Conservation (phyloP, 495 filamentous ascomycete species). For the Margaritispora aquatica region DNA sequence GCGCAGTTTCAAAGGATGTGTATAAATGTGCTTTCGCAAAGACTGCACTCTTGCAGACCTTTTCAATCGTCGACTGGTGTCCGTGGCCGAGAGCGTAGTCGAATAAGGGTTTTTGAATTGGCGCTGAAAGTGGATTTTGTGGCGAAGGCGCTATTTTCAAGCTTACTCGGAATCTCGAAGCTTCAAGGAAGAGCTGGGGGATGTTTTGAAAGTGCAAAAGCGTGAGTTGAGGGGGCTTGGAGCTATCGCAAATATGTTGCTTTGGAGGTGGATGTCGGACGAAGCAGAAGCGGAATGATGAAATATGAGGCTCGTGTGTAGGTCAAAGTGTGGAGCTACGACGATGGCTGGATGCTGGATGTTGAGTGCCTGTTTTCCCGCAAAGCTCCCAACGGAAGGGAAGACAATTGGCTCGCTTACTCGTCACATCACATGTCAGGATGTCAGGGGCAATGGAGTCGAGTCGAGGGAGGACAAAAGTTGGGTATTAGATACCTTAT, state of each 20-base stretch:
- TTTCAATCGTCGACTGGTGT: neutral
- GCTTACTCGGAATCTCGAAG: neutral
- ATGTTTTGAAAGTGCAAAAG: neutral
- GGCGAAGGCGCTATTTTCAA: neutral
- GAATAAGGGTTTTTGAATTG: neutral
- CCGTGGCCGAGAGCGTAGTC: neutral
- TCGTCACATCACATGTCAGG: conserved; percentile 4
- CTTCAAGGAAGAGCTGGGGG: neutral
- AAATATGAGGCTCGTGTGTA: conserved; percentile 15
- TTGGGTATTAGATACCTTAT: too few relatives aligned
- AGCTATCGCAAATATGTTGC: conserved; percentile 10
- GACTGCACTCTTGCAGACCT: neutral
- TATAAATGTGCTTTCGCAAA: neutral
- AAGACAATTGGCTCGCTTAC: conserved; percentile 13
- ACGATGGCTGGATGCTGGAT: neutral
- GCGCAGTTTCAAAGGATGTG: neutral
- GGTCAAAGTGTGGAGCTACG: conserved; percentile 11
- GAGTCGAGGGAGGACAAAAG: too few relatives aligned
- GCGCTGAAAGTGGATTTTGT: neutral
- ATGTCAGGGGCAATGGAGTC: neutral
- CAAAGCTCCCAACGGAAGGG: neutral
- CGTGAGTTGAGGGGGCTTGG: neutral
- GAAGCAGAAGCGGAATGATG: conserved; percentile 9
- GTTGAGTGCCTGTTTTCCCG: neutral
- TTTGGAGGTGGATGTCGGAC: neutral